Evolutionary conservation across 202 grass and related monocot species (phyloP).

Genomic region (Carex arenaria): DNA sequence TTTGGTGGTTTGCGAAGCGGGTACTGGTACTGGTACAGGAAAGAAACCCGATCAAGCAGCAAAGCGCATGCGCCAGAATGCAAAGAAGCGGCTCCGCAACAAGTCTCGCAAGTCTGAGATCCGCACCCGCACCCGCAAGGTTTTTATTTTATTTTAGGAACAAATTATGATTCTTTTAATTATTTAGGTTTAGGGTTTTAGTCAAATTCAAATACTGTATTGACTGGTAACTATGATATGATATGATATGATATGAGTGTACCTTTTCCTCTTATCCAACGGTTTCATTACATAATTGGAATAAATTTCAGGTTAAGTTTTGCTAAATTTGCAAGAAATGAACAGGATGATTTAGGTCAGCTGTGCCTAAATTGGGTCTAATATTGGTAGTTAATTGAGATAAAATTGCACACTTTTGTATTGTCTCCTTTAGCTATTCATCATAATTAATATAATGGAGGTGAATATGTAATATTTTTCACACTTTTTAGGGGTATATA

Average conservation of each 20-base stretch:
- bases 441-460: neutral
- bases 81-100: constrained; percentile 58
- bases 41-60: constrained; percentile 62
- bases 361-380: neutral
- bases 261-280: neutral
- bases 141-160: constrained; percentile 7
- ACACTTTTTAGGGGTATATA: too few relatives aligned
- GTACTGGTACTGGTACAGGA: constrained; percentile 30
- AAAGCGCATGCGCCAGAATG: constrained; percentile 87
- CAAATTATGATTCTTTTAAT: neutral
- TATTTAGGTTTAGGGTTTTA: neutral
- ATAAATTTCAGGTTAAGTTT: neutral
- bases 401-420: neutral
- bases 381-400: neutral
- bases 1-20: constrained; percentile 70
- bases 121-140: constrained; percentile 79
- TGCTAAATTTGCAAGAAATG: neutral
- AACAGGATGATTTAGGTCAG: neutral
- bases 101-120: constrained; percentile 89
- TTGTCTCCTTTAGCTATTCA: neutral
- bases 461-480: too few relatives aligned
- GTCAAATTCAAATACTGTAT: neutral
- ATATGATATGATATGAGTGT: neutral
- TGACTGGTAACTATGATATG: neutral
- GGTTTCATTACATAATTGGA: neutral